Evolutionary conservation across 176 grass and related monocot species (phyloP).

Genomic region (Carex kokanica): DNA sequence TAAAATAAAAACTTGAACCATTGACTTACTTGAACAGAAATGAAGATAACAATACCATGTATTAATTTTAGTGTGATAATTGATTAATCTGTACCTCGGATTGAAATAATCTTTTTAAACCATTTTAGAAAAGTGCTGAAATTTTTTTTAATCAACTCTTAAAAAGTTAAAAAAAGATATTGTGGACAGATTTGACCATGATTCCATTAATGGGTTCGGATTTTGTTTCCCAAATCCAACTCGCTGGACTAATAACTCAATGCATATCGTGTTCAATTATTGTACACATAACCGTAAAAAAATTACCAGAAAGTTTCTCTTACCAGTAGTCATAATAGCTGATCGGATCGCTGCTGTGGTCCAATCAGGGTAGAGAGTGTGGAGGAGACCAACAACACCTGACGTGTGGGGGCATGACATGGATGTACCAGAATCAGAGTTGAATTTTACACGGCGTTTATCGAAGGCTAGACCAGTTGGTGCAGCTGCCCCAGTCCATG

Average conservation of each 20-base stretch:
- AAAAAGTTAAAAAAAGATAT: too few species aligned
- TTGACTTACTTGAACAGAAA: not conserved
- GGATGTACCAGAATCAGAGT: conserved; percentile 48
- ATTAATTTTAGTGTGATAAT: not conserved
- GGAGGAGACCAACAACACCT: conserved; percentile 55
- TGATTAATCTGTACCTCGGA: too few species aligned
- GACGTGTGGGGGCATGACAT: conserved; percentile 80
- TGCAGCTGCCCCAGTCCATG: conserved; percentile 31
- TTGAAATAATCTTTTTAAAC: too few species aligned
- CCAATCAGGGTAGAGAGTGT: conserved; percentile 59
- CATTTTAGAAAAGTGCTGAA: too few species aligned
- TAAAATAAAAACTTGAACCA: not conserved
- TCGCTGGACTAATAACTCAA: not conserved
- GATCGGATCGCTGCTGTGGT: conserved; percentile 60
- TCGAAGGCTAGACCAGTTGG: conserved; percentile 32
- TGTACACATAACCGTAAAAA: not conserved
- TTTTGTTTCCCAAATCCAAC: not conserved
- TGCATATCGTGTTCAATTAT: not conserved
- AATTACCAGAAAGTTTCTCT: not conserved
- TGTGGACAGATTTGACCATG: too few species aligned
- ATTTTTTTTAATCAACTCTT: too few species aligned
- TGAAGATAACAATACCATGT: not conserved
- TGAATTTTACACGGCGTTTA: conserved; percentile 42
- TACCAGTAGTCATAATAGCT: conserved; percentile 72
- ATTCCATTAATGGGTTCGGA: not conserved